phyloP scores from a whole-genome alignment of 257 asterid genomes.

The Solanum clarkiae region DNA sequence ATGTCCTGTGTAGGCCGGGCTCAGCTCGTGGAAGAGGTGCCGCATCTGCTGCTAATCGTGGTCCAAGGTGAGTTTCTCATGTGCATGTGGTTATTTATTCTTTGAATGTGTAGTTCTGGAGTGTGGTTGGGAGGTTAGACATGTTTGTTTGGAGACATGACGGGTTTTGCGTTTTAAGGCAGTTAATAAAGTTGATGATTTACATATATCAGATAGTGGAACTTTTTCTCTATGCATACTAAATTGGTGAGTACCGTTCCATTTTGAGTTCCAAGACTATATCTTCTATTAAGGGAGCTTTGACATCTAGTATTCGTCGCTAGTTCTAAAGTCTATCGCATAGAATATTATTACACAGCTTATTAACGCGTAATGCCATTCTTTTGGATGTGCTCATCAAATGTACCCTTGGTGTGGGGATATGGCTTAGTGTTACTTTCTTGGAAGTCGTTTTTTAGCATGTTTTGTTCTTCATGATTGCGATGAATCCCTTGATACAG shows the following conservation, averaged over 20 bases:
- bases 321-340: slow-evolving; percentile 28
- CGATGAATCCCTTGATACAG: background rate
- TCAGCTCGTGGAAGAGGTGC: slow-evolving; percentile 30
- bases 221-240: background rate
- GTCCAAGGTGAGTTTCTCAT: slow-evolving; percentile 24
- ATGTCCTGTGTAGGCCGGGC: slow-evolving; percentile 26
- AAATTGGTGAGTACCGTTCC: background rate
- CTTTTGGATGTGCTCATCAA: background rate
- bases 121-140: background rate
- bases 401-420: background rate
- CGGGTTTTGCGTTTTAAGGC: background rate
- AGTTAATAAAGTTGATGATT: background rate
- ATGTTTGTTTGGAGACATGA: background rate
- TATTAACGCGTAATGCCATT: background rate
- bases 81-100: background rate
- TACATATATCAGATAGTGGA: background rate
- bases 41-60: slow-evolving; percentile 18
- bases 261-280: background rate
- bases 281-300: background rate
- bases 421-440: background rate
- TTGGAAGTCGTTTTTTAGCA: background rate
- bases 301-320: slow-evolving; percentile 15
- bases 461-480: background rate
- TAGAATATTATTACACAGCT: background rate
- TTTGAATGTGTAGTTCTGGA: background rate